Conservation (phyloP, 208 protist species). For the Wallacemonas sp. region DNA sequence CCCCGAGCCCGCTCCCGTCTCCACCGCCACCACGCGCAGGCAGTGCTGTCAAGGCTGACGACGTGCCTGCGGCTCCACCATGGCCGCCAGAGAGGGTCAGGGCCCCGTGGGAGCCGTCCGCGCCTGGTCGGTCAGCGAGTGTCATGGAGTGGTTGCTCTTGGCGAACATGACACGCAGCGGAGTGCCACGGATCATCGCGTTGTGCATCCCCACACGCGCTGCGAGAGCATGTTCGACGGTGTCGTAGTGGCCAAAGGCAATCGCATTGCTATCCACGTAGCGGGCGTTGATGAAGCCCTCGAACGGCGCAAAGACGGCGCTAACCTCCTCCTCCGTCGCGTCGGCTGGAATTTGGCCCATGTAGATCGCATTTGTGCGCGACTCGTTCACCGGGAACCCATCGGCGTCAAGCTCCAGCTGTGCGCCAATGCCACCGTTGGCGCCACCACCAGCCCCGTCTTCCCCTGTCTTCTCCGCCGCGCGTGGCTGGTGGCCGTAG, state of each 20-base stretch:
- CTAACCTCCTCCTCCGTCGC: conserved; percentile 67
- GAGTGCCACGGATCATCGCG: conserved; percentile 55
- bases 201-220: conserved; percentile 62
- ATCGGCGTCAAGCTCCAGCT: conserved; percentile 26
- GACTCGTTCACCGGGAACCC: conserved; percentile 65
- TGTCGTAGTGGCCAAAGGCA: conserved; percentile 86
- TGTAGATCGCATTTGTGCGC: conserved; percentile 85
- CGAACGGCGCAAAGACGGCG: conserved; percentile 62
- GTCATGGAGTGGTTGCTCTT: conserved; percentile 80
- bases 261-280: conserved; percentile 65
- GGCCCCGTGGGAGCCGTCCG: conserved; percentile 19
- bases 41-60: conserved; percentile 58
- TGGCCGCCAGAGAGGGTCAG: conserved; percentile 1
- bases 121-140: conserved; percentile 55
- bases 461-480: not conserved
- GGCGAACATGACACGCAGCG: conserved; percentile 81
- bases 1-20: conserved; percentile 14
- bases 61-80: conserved; percentile 21
- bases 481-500: conserved; percentile 71
- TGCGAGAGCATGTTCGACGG: conserved; percentile 52
- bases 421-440: conserved; percentile 10
- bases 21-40: conserved; percentile 29
- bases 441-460: conserved; percentile 12
- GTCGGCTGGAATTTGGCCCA: conserved; percentile 75
- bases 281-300: conserved; percentile 86